These are phyloP conservation scores for Phytophthora megakarya DNA, from an alignment of 352 stramenopile genomes.

Conservation along the genomic window DNA sequence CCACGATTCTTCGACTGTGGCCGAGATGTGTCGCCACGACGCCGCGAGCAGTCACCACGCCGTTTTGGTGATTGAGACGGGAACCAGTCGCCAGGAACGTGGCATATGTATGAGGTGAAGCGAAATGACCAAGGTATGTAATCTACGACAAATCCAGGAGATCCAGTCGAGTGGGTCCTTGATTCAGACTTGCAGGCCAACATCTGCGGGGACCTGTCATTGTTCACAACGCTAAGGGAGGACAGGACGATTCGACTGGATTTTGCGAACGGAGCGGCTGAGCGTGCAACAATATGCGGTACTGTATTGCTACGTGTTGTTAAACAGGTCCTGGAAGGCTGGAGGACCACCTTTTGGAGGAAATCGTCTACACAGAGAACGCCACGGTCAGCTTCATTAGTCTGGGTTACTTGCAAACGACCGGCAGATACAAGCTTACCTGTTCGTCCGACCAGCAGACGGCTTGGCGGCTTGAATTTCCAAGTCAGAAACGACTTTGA, in stretches of 20 bases:
- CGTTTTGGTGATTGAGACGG: no score
- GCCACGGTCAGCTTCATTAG: constrained; percentile 11
- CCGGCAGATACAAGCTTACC: constrained; percentile 8
- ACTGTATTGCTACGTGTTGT: constrained; percentile 12
- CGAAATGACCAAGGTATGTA: no score
- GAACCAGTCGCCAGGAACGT: no score
- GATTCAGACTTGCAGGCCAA: constrained; percentile 19
- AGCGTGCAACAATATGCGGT: constrained; percentile 6
- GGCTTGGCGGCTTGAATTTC: constrained; percentile 15
- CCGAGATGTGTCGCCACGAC: no score
- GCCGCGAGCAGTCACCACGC: no score
- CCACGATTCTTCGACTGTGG: no score
- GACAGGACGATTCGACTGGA: constrained; percentile 1
- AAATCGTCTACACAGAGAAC: constrained; percentile 14
- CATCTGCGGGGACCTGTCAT: constrained; percentile 9
- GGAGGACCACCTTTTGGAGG: constrained; percentile 12
- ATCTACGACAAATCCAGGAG: neutral
- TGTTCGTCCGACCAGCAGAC: constrained; percentile 8
- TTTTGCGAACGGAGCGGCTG: constrained; percentile 12
- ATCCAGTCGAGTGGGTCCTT: constrained; percentile 10
- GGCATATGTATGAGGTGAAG: no score
- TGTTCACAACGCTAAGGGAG: constrained; percentile 7
- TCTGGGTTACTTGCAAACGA: constrained; percentile 12
- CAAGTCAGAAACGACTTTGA: constrained; percentile 3
- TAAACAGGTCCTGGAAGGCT: constrained; percentile 6